phyloP scores from a whole-genome alignment of 441 rosid genomes.

The Euphorbia corollata region DNA sequence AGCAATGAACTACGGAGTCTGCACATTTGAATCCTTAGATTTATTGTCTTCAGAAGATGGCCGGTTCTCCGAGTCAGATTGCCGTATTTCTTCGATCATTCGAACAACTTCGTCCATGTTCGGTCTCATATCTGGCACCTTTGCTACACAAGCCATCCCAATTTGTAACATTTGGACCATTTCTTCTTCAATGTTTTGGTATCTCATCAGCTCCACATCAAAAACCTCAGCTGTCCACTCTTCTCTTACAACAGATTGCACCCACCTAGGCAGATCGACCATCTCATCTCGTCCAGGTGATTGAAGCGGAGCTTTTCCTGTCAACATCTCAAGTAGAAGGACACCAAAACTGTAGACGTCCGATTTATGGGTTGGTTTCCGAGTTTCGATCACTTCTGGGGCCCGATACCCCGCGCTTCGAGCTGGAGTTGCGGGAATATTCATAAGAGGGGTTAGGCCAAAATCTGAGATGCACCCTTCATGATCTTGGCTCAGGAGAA shows the following conservation, averaged over 20 bases:
- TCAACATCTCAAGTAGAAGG: slow-evolving; percentile 73
- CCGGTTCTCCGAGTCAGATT: slow-evolving; percentile 34
- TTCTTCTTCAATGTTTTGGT: slow-evolving; percentile 85
- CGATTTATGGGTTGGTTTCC: slow-evolving; percentile 68
- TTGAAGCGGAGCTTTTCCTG: slow-evolving; percentile 76
- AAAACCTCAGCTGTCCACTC: slow-evolving; percentile 98
- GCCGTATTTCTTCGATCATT: slow-evolving; percentile 64
- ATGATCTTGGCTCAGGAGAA: slow-evolving; percentile 50
- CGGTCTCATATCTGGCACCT: slow-evolving; percentile 71
- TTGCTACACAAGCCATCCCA: slow-evolving; percentile 78
- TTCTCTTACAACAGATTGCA: slow-evolving; percentile 81
- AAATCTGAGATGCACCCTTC: slow-evolving; percentile 63
- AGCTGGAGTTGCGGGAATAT: slow-evolving; percentile 48
- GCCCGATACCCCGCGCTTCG: slow-evolving; percentile 82
- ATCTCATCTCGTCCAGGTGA: slow-evolving; percentile 68
- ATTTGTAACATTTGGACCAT: slow-evolving; percentile 96
- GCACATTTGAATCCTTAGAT: slow-evolving; percentile 65
- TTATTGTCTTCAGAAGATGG: slow-evolving; percentile 66
- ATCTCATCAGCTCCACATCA: slow-evolving; percentile 67
- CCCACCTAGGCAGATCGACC: slow-evolving; percentile 86
- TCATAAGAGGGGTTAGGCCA: slow-evolving; percentile 71
- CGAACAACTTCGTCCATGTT: slow-evolving; percentile 64
- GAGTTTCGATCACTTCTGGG: slow-evolving; percentile 80
- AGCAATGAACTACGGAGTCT: slow-evolving; percentile 45
- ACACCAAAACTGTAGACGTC: slow-evolving; percentile 93